phyloP scores from a whole-genome alignment of 257 asterid genomes.

The Vinca minor region DNA sequence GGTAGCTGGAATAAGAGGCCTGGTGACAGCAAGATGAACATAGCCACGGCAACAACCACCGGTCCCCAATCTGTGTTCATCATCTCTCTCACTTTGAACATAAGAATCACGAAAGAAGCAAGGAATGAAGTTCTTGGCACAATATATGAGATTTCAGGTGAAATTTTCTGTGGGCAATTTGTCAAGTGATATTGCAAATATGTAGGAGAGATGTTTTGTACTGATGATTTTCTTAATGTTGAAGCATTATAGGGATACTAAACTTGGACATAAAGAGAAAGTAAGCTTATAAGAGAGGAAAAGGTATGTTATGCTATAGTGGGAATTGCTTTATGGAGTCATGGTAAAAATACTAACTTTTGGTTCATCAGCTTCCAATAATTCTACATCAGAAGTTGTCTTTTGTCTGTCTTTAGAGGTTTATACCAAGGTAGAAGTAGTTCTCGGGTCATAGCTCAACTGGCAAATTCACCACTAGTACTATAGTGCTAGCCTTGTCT shows the following conservation, averaged over 20 bases:
- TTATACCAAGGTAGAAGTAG: too few species aligned
- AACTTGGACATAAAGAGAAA: slow-evolving; percentile 39
- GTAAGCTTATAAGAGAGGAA: too few species aligned
- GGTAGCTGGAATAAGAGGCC: slow-evolving; percentile 84
- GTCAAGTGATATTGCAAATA: not conserved
- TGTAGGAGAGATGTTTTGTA: slow-evolving; percentile 8
- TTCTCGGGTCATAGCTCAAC: too few species aligned
- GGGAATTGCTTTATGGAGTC: slow-evolving; percentile 54
- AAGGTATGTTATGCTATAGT: slow-evolving; percentile 40
- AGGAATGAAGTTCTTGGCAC: not conserved
- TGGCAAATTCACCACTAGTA: too few species aligned
- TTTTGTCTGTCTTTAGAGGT: slow-evolving; percentile 13
- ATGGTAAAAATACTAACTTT: slow-evolving; percentile 16
- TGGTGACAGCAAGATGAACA: slow-evolving; percentile 82
- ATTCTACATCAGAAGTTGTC: slow-evolving; percentile 16
- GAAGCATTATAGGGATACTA: slow-evolving; percentile 55
- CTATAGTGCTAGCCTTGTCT: too few species aligned
- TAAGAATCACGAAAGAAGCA: not conserved
- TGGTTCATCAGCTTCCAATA: slow-evolving; percentile 31
- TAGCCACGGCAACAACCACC: slow-evolving; percentile 80
- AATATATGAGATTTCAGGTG: slow-evolving; percentile 1
- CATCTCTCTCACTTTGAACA: not conserved
- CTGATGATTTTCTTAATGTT: slow-evolving; percentile 46
- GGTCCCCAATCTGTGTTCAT: slow-evolving; percentile 72
- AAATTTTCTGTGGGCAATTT: not conserved